Base-by-base conservation (phyloP, 163 green algal species). In the Scenedesmus sp. region DNA sequence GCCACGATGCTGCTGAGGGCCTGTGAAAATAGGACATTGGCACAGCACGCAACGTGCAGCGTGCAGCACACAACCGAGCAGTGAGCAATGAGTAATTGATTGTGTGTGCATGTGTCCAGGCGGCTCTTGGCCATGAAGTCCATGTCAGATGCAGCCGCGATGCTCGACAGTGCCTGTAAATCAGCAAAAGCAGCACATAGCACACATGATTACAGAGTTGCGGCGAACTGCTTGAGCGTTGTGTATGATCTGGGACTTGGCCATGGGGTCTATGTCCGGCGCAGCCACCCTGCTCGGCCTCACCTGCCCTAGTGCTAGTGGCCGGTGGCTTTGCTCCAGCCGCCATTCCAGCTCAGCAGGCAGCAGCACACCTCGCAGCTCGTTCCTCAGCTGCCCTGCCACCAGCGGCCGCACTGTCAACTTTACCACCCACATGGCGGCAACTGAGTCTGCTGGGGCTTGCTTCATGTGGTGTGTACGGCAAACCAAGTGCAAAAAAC, bases 261-360 rank as follows among this genome's bases (percentile, higher is more conserved):
- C 16, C 16, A 76, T 84, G 5, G 60, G 16, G 52, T 92, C 81
- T 16, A 86, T 13, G 34, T 64, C 20, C 3, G 82, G 64, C 20
- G 34, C 82, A 57, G 82, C 82, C 12, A 90, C 23, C 70, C 70
- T 70, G 62, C 62, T 4, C 62, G 4, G 62, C 62, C 82, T 12
- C 55, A 91, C 87, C 74, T 91, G 87, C 15, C 87, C 81, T 2
- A 92, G 62, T 59, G 77, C 88, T 18, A 92, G 54, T 15, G n/a
- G 77, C 15, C 59, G 88, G 64, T 92, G 79, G 12, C 79, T 79
- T 46, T 82, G 88, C 16, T 15, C 57, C 88, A 88, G 12, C 64
- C 89, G 64, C 88, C 88, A 92, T 1, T 84, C 82, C 46, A 89
- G 81, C 66, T 92, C 88, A 23, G 55, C 76, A 59, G 88, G 88